phyloP scores from a whole-genome alignment of 78 protist genomes.

The Cavenderia fasciculata region DNA sequence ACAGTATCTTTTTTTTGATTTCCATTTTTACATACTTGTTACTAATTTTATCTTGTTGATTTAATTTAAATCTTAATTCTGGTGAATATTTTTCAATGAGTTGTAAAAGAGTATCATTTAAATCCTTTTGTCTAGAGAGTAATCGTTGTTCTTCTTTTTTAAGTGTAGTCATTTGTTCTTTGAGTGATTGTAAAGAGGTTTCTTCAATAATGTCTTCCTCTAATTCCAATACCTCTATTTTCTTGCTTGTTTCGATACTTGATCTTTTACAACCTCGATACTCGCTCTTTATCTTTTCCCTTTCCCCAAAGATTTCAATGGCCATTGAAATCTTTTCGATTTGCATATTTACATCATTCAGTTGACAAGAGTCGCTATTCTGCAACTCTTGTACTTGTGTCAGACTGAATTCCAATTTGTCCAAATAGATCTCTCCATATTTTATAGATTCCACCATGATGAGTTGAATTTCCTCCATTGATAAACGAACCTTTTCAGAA shows the following conservation, averaged over 20 bases:
- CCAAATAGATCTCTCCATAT: not conserved
- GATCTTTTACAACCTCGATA: conserved; percentile 44
- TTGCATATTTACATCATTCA: not conserved
- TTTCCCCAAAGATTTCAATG: not conserved
- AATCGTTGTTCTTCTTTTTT: conserved; percentile 53
- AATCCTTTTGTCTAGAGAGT: conserved; percentile 2
- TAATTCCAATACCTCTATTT: conserved; percentile 56
- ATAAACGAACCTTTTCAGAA: too few species aligned
- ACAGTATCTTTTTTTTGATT: not conserved
- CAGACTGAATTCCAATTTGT: not conserved
- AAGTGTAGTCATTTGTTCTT: not conserved
- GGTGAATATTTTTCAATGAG: conserved; percentile 47
- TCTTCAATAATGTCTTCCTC: not conserved
- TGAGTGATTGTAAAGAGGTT: not conserved
- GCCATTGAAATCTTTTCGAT: not conserved
- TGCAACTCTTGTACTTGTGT: not conserved
- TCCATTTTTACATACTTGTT: not conserved
- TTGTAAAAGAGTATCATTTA: not conserved
- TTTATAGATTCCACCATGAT: conserved; percentile 17
- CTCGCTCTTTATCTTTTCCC: conserved; percentile 15
- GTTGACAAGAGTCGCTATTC: too few species aligned
- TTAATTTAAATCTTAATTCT: conserved; percentile 21
- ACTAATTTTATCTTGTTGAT: conserved; percentile 28
- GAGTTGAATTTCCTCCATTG: conserved; percentile 35
- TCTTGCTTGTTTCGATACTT: conserved; percentile 23